These are phyloP conservation scores for Crithidia brevicula DNA, from an alignment of 208 protist genomes.

Conservation along the genomic window DNA sequence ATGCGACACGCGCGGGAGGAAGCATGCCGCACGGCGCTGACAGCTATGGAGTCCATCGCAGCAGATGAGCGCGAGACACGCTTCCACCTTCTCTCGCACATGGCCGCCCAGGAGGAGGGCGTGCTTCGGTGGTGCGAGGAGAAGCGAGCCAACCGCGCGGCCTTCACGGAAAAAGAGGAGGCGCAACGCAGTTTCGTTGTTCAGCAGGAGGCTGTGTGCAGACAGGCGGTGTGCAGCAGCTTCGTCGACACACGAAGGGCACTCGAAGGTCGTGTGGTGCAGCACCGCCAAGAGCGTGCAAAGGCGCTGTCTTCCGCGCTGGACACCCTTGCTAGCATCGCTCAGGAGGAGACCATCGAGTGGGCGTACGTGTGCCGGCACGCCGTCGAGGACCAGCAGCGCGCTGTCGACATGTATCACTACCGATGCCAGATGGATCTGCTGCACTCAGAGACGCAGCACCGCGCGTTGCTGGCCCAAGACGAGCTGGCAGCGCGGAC, in stretches of 20 bases:
- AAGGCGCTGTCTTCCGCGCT: constrained; percentile 4
- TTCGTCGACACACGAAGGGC: not conserved
- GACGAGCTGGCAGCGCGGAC: constrained; percentile 19
- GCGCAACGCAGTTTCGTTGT: constrained; percentile 31
- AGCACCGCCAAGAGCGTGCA: constrained; percentile 8
- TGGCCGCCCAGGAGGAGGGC: constrained; percentile 48
- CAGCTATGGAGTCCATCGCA: constrained; percentile 25
- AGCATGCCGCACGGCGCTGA: constrained; percentile 18
- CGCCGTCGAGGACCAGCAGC: constrained; percentile 7
- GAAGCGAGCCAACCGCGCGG: constrained; percentile 25
- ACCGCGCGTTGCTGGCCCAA: constrained; percentile 17
- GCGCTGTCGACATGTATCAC: constrained; percentile 3
- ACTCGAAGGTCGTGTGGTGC: constrained; percentile 6
- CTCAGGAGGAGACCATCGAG: constrained; percentile 14
- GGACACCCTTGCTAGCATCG: not conserved
- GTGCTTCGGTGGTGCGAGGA: constrained; percentile 43
- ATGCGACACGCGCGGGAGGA: constrained; percentile 35
- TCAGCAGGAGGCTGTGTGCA: constrained; percentile 38
- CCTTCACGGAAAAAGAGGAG: constrained; percentile 36
- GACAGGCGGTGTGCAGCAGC: constrained; percentile 15
- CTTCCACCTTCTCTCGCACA: constrained; percentile 47
- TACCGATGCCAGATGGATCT: constrained; percentile 20
- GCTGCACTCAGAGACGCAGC: constrained; percentile 30
- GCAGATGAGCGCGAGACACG: constrained; percentile 55
- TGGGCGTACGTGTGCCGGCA: constrained; percentile 6